Evolutionary conservation across 371 early-diverging fungal species (phyloP), one percentile per base, ranked within the genome.

Genomic region (Mortierella sp.): DNA sequence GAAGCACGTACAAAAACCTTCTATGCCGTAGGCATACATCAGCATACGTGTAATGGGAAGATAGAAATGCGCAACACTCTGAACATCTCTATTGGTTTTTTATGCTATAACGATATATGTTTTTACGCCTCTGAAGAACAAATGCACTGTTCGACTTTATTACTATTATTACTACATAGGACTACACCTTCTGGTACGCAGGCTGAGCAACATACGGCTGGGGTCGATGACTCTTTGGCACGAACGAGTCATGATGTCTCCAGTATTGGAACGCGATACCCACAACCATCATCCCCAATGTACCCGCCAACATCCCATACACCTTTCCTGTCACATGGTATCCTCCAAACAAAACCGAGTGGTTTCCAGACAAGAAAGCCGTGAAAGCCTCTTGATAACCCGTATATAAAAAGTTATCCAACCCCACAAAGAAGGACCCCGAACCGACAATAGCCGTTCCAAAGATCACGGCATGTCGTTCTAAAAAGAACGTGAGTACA

Each of bases 371-470:
- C n/a, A 61, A 28, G 54, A 72, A 71, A 8, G 72, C 64, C 1
- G 55, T 64, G 54, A 80, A 62, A 24, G 64, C 67, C 3, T 67
- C 52, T 28, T 79, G 50, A 61, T 87, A 86, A 19, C 86, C 86
- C n/a, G 87, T 82, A 23, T 80, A 68, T 49, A 80, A 69, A 66
- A 87, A 89, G 52, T 85, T 68, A 62, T 89, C 89, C 50, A 86
- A 60, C 56, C 87, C 89, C 23, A 83, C 64, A 50, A 87, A 83
- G 79, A 89, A 83, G 19, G 81, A 81, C 51, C 85, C 86, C 8
- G 87, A 81, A 34, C 89, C 87, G 34, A 84, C 81, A 44, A 86
- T 83, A 5, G 89, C 80, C 1, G 87, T 84, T 31, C 84, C 84
- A 43, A 89, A 56, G 56, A 89, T 79, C 54, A 89, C 81, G 3